Evolutionary conservation across 129 eudicot species (phyloP).

Genomic region (Helichrysum umbraculigerum): DNA sequence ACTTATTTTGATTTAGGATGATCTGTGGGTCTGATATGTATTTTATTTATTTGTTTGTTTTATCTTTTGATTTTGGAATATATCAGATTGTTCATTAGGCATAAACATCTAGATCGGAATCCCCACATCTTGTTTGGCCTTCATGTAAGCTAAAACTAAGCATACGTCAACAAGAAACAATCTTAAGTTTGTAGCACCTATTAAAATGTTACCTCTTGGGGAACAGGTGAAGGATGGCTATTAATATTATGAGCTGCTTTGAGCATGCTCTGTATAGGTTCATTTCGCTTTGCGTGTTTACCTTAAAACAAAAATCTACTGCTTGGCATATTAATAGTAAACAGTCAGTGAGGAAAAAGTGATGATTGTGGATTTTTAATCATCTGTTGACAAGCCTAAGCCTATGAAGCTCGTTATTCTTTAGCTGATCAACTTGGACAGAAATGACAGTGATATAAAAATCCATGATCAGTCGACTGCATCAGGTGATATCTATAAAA

Average conservation of each 20-base stretch:
- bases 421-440: conserved; percentile 2
- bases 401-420: not conserved
- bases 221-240: not conserved
- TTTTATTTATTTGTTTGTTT: too few relatives aligned
- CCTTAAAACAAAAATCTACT: not conserved
- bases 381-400: not conserved
- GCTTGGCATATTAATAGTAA: not conserved
- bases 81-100: not conserved
- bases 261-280: not conserved
- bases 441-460: not conserved
- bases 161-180: not conserved
- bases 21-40: not conserved
- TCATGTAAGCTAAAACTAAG: not conserved
- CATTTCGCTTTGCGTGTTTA: not conserved
- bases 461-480: not conserved
- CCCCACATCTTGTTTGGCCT: not conserved
- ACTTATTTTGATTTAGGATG: not conserved
- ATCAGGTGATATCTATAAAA: not conserved
- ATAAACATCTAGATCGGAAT: not conserved
- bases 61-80: not conserved
- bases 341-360: not conserved
- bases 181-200: not conserved
- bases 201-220: not conserved
- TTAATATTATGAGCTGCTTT: not conserved
- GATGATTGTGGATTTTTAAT: not conserved